Evolutionary conservation across 345 rosid species (phyloP).

Genomic region (Ceriops tagal): DNA sequence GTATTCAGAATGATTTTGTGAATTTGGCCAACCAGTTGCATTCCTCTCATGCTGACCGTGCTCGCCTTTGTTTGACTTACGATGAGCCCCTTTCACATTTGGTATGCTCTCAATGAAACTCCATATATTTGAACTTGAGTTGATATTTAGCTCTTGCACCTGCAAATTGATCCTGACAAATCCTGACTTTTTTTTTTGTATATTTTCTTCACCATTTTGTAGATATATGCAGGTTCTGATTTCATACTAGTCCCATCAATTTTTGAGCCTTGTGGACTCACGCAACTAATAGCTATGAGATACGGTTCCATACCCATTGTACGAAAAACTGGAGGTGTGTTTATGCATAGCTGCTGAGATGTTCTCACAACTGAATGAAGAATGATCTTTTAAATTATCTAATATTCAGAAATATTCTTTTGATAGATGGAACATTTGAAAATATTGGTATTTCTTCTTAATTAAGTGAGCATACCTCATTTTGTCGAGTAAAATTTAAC

Average conservation of each 20-base stretch:
- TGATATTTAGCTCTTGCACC: not conserved
- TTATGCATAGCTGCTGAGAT: not conserved
- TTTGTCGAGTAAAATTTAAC: not conserved
- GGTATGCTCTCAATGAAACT: slow-evolving; percentile 39
- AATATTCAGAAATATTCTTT: not conserved
- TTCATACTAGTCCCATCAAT: slow-evolving; percentile 89
- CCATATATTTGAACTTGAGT: not conserved
- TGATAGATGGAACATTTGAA: not conserved
- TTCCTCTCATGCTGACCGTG: slow-evolving; percentile 55
- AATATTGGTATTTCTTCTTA: not conserved
- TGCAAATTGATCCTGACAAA: slow-evolving; percentile 9
- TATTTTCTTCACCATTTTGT: not conserved
- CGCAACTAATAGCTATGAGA: slow-evolving; percentile 92
- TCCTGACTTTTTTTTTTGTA: slow-evolving; percentile 7
- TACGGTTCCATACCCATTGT: slow-evolving; percentile 87
- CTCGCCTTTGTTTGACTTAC: slow-evolving; percentile 79
- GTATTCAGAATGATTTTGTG: slow-evolving; percentile 86
- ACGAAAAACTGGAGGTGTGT: slow-evolving; percentile 86
- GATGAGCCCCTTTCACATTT: slow-evolving; percentile 98
- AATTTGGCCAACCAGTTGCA: slow-evolving; percentile 72
- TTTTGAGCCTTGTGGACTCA: slow-evolving; percentile 95
- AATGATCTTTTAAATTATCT: not conserved
- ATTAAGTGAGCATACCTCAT: not conserved
- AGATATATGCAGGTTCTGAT: slow-evolving; percentile 95
- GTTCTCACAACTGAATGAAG: slow-evolving; percentile 10